A percentile compares a stretch with the other conserved stretches of the same genome.
These are phyloP conservation scores for Triadica sebifera DNA, from an alignment of 345 rosid species.

Conservation along the genomic window DNA sequence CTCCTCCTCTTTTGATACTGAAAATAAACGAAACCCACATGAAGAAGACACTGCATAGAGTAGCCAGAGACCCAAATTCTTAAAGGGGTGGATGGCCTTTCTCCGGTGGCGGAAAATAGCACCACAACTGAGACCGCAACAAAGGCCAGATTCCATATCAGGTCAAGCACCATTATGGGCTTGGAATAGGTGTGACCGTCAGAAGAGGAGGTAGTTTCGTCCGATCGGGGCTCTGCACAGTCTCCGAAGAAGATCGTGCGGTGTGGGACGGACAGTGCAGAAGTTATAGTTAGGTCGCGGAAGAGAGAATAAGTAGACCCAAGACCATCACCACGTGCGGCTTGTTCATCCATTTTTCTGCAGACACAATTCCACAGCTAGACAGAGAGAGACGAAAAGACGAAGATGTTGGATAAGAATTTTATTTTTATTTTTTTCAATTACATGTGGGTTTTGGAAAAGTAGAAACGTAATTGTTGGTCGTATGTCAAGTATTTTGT, in stretches of 20 bases:
- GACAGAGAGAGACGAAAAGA: background rate
- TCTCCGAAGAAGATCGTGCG: constrained; percentile 2
- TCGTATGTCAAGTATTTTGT: no score
- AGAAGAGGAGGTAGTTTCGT: background rate
- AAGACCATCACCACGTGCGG: background rate
- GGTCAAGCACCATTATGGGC: constrained; percentile 5
- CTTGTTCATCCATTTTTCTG: background rate
- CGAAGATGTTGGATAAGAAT: background rate
- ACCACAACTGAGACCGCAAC: background rate
- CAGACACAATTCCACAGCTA: background rate
- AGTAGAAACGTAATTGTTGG: no score
- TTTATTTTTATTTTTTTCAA: no score
- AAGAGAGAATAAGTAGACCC: background rate
- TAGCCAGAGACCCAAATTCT: constrained; percentile 5
- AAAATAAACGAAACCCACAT: constrained; percentile 9
- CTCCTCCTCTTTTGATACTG: background rate
- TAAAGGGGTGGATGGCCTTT: constrained; percentile 7
- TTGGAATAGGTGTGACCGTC: background rate
- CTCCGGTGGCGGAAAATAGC: background rate
- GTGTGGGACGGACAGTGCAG: background rate
- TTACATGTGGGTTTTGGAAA: no score
- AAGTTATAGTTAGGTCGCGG: background rate
- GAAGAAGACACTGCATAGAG: constrained; percentile 6
- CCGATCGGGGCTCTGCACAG: constrained; percentile 5
- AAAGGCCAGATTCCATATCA: constrained; percentile 5